Base-by-base conservation (phyloP, 2,329 filamentous ascomycete species). In the Talaromyces piceae region DNA sequence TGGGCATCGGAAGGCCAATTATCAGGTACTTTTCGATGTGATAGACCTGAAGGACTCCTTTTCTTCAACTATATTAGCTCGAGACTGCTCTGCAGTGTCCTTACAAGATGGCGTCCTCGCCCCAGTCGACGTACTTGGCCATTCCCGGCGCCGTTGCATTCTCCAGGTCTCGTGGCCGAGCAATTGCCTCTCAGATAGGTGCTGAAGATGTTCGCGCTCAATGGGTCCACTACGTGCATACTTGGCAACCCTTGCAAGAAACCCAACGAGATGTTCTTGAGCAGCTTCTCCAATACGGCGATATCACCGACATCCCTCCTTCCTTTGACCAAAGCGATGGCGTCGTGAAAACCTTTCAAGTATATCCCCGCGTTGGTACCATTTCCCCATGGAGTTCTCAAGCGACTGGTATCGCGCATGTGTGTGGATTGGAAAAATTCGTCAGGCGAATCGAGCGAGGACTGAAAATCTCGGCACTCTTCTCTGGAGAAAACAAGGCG, bases 331-430 rank as follows among this genome's bases (percentile, higher is more conserved):
- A 72, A 70, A 60, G 70, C 55, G 77, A 80, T 53, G 72, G 76
- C 49, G 68, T 75, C 53, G 74, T 76, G 41, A 71, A 77, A 45
- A 75, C 84, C 56, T 79, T 87, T 66, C 88, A 90, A 65, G 78
- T 95, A 53, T 83, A 80, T 44, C 91, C 91, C 18, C 82, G 91
- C 58, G 87, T 87, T 16, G 82, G 82, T 61, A 91, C 82, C 2
- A 84, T 95, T 59, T 96, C 91, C 37, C 93, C 93, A 66, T 98
- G 93, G 93, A 96, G 90, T 71, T 95, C 91, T 51, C 91, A 96
- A 70, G 91, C 91, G 25, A 95, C 91, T 44, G 91, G 84, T 66
- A 96, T 97, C 67, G 87, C 91, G 49, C 84, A 93, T 58, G 91
- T 96, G 27, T 97, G 91, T 66, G 91, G 88, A 23, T 75, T 97